phyloP scores from a whole-genome alignment of 2,329 filamentous ascomycete species.

The Lasiodiplodia theobromae region DNA sequence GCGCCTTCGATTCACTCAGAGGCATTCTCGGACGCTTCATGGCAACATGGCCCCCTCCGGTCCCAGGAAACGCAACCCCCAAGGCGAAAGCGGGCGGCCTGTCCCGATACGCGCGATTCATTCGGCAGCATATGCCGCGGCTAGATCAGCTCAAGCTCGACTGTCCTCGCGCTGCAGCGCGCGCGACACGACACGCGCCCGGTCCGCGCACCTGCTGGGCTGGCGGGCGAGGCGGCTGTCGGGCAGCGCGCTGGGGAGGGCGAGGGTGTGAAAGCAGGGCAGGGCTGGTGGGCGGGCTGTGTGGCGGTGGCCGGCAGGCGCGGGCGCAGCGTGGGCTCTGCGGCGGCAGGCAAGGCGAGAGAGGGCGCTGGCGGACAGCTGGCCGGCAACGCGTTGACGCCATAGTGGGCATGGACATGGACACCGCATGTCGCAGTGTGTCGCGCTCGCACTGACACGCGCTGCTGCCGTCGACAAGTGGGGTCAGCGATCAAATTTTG shows the following conservation, averaged over 20 bases:
- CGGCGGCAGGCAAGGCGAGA: slow-evolving; percentile 16
- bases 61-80: slow-evolving; percentile 22
- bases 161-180: slow-evolving; percentile 21
- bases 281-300: background rate
- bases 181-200: slow-evolving; percentile 26
- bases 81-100: slow-evolving; percentile 26
- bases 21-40: slow-evolving; percentile 19
- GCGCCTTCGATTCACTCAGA: background rate
- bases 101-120: slow-evolving; percentile 26
- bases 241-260: slow-evolving; percentile 3
- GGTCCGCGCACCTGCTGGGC: slow-evolving; percentile 10
- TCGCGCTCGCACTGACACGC: slow-evolving; percentile 19
- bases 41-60: slow-evolving; percentile 16
- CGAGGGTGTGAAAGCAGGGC: slow-evolving; percentile 1
- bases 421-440: slow-evolving; percentile 26
- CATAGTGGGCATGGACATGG: slow-evolving; percentile 25
- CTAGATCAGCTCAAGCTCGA: slow-evolving; percentile 27
- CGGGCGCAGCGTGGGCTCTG: slow-evolving; percentile 1
- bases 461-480: slow-evolving; percentile 25
- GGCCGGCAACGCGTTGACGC: slow-evolving; percentile 21
- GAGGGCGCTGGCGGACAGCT: slow-evolving; percentile 22
- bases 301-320: slow-evolving; percentile 12
- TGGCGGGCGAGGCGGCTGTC: slow-evolving; percentile 11
- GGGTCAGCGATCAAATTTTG: slow-evolving; percentile 29
- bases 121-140: slow-evolving; percentile 27